Conservation (phyloP, 2,329 filamentous ascomycete genomes). For the Fusarium ramigenum region DNA sequence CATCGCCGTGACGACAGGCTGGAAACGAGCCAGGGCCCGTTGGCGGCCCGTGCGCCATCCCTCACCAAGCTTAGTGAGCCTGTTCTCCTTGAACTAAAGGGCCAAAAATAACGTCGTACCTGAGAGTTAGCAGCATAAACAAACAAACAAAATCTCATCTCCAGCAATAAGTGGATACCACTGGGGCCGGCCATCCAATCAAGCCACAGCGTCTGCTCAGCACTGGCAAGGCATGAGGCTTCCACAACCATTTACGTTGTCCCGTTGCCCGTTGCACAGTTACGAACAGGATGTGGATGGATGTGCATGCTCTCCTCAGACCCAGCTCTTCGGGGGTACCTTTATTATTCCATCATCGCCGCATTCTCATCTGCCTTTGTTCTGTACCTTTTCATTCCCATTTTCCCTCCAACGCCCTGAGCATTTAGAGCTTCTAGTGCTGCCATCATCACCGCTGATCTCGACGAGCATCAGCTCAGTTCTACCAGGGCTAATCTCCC, state of each 20-base stretch:
- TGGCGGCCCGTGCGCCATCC: slow-evolving; percentile 39
- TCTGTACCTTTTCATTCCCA: slow-evolving; percentile 4
- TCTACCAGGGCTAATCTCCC: slow-evolving; percentile 39
- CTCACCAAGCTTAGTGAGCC: slow-evolving; percentile 26
- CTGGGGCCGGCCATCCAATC: slow-evolving; percentile 19
- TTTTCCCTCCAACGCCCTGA: neutral
- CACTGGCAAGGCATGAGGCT: slow-evolving; percentile 25
- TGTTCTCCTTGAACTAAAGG: slow-evolving; percentile 35
- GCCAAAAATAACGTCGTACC: slow-evolving; percentile 40
- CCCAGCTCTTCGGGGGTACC: slow-evolving; percentile 27
- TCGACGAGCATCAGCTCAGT: slow-evolving; percentile 26
- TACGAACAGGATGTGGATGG: slow-evolving; percentile 28
- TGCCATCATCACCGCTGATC: slow-evolving; percentile 15
- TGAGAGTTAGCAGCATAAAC: slow-evolving; percentile 43
- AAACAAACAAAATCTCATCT: slow-evolving; percentile 49
- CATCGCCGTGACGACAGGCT: slow-evolving; percentile 49
- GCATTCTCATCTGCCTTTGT: slow-evolving; percentile 13
- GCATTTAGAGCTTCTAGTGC: slow-evolving; percentile 2
- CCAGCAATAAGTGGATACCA: slow-evolving; percentile 29
- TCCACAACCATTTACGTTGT: slow-evolving; percentile 34
- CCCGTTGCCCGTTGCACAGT: slow-evolving; percentile 45
- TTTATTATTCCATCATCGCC: slow-evolving; percentile 38
- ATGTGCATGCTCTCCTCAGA: slow-evolving; percentile 7
- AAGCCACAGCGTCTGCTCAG: slow-evolving; percentile 30
- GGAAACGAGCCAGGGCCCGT: slow-evolving; percentile 19